A percentile compares a stretch with the other conserved stretches of the same genome.
Evolutionary conservation across 371 early-diverging fungal genomes (phyloP).

Genomic region (Fennellomyces sp.): DNA sequence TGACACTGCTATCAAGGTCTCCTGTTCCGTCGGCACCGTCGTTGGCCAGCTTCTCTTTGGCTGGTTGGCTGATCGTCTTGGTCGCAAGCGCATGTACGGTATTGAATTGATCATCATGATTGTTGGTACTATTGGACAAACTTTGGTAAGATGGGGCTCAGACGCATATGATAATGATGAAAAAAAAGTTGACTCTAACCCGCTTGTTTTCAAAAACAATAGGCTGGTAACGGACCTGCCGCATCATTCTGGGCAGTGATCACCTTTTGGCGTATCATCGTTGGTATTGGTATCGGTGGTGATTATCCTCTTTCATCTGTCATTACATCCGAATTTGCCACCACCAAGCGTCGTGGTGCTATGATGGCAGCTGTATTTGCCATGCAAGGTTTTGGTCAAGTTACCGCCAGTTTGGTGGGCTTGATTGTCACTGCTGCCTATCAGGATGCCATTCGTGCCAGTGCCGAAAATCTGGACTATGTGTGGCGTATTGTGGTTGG

Average conservation of each 20-base stretch:
- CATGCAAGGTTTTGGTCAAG: slow-evolving; percentile 87
- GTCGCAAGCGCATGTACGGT: slow-evolving; percentile 85
- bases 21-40: slow-evolving; percentile 77
- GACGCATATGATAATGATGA: too few species aligned
- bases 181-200: too few species aligned
- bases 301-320: slow-evolving; percentile 80
- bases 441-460: slow-evolving; percentile 52
- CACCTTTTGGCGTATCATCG: slow-evolving; percentile 76
- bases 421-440: slow-evolving; percentile 60
- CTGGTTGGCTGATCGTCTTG: slow-evolving; percentile 75
- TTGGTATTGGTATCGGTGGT: slow-evolving; percentile 85
- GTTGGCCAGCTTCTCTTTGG: slow-evolving; percentile 84
- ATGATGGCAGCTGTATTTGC: slow-evolving; percentile 89
- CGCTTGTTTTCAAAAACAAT: too few species aligned
- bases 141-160: too few species aligned
- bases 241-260: slow-evolving; percentile 65
- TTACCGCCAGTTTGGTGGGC: slow-evolving; percentile 70
- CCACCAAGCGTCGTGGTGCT: slow-evolving; percentile 73
- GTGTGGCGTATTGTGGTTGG: slow-evolving; percentile 83
- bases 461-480: slow-evolving; percentile 66
- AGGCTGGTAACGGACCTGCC: slow-evolving; percentile 60
- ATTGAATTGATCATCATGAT: slow-evolving; percentile 82
- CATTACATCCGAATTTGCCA: slow-evolving; percentile 86
- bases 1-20: slow-evolving; percentile 75
- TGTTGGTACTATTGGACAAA: slow-evolving; percentile 73